phyloP scores from a whole-genome alignment of 129 eudicot genomes.

The Lactuca saligna region DNA sequence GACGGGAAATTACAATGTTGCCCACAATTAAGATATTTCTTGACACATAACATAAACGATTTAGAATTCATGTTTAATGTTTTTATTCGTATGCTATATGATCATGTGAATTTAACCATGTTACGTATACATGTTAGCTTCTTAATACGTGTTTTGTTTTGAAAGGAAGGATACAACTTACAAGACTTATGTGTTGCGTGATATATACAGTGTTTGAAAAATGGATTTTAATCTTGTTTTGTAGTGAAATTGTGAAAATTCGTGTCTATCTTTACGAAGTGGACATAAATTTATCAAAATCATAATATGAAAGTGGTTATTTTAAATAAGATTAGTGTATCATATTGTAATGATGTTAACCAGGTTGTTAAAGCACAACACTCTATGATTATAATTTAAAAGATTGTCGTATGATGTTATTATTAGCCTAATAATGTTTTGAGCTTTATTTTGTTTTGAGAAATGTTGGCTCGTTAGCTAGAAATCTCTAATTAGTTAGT shows the following conservation, averaged over 20 bases:
- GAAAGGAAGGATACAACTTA: not conserved
- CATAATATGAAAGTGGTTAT: too few species aligned
- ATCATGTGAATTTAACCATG: constrained; percentile 3
- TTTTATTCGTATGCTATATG: not conserved
- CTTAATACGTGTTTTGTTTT: not conserved
- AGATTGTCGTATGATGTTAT: too few species aligned
- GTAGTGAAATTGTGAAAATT: not conserved
- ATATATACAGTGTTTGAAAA: not conserved
- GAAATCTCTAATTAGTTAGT: too few species aligned
- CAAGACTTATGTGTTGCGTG: not conserved
- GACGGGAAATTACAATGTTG: constrained; percentile 4
- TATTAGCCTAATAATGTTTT: too few species aligned
- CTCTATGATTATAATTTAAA: too few species aligned
- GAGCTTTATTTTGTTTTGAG: too few species aligned
- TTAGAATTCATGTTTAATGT: not conserved
- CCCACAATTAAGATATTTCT: constrained; percentile 8
- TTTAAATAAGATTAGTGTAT: too few species aligned
- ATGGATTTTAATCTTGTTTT: not conserved
- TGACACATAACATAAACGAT: not conserved
- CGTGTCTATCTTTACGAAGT: not conserved
- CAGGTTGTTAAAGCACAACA: too few species aligned
- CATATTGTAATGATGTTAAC: too few species aligned
- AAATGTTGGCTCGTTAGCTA: too few species aligned
- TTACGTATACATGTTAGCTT: constrained; percentile 11
- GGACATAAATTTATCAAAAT: not conserved